These are phyloP conservation scores for Moesziomyces sp. DNA, from an alignment of 1,284 basidiomycete genomes.

Conservation along the genomic window DNA sequence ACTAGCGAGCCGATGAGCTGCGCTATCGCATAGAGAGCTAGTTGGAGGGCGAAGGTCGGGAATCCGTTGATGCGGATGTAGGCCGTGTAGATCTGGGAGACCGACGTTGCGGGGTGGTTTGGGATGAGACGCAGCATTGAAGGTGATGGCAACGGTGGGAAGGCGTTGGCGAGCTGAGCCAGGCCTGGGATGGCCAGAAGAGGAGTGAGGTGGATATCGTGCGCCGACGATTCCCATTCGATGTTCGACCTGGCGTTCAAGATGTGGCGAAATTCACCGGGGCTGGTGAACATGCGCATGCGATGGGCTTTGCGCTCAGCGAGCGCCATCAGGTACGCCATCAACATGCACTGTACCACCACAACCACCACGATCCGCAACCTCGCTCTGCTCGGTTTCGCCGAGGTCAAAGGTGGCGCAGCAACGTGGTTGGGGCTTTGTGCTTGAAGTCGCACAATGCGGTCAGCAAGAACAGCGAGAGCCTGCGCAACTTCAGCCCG, in stretches of 20 bases:
- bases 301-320: slow-evolving; percentile 27
- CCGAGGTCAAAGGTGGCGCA: not conserved
- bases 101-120: not conserved
- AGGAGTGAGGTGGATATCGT: slow-evolving; percentile 19
- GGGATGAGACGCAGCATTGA: not conserved
- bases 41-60: slow-evolving; percentile 1
- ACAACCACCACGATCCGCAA: slow-evolving; percentile 2
- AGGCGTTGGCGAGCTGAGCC: not conserved
- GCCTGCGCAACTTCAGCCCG: slow-evolving; percentile 20
- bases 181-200: slow-evolving; percentile 19
- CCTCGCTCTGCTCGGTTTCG: not conserved
- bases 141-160: slow-evolving; percentile 20
- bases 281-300: slow-evolving; percentile 20
- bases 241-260: not conserved
- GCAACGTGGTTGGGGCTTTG: not conserved
- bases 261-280: not conserved
- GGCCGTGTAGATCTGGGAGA: not conserved
- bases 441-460: slow-evolving; percentile 9
- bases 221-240: slow-evolving; percentile 15
- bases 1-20: slow-evolving; percentile 3
- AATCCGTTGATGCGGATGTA: slow-evolving; percentile 22
- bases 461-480: slow-evolving; percentile 19
- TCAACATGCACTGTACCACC: slow-evolving; percentile 13
- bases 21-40: slow-evolving; percentile 3
- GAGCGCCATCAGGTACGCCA: slow-evolving; percentile 14